Evolutionary conservation across 345 rosid species (phyloP), one percentile per base, ranked within the genome.

Genomic region (Ricinus communis): DNA sequence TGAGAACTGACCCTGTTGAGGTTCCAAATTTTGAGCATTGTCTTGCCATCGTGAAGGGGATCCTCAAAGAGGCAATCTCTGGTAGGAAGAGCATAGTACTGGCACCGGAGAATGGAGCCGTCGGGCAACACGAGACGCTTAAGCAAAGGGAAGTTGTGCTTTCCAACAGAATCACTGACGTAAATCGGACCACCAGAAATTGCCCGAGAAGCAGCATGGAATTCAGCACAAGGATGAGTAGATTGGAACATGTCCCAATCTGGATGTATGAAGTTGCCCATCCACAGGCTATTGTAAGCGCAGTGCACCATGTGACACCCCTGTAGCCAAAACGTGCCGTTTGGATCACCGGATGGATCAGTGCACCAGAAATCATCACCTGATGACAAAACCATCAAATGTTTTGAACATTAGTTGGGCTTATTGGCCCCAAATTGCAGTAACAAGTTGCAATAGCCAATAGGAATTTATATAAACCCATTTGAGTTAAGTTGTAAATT

Each of bases 211-310:
- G 99, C 99, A 54, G 98, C 99, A 38, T 92, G 98, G 81, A 92
- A 95, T 76, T 87, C 93, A 3, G 96, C 97, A 79, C 96, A 95
- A 28, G 97, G 96, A 73, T 95, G 98, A 7, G 98, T 90, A 5
- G 99, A 89, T 68, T 92, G 99, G 85, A 95, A 95, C 99, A 95
- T 92, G 83, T 92, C 99, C 99, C 99, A 95, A 67, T 95, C 98
- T 7, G 99, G 99, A 70, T 92, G 99, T 56, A 95, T 95, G 78
- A 95, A 95, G 59, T 92, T 95, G 76, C 99, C 97, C 97, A 95
- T 95, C 99, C 99, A 95, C 55, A 95, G 76, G 73, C 99, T 95
- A 81, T 92, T 95, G 83, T 89, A 95, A n/a, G 99, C 99, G 75
- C 99, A 92, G 5, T 95, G 98, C 15, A 95, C 99, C 99, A 92